A percentile compares a stretch with the other conserved stretches of the same genome.
phyloP scores from a whole-genome alignment of 306 rosid species.

The Elaeagnus macrophylla region DNA sequence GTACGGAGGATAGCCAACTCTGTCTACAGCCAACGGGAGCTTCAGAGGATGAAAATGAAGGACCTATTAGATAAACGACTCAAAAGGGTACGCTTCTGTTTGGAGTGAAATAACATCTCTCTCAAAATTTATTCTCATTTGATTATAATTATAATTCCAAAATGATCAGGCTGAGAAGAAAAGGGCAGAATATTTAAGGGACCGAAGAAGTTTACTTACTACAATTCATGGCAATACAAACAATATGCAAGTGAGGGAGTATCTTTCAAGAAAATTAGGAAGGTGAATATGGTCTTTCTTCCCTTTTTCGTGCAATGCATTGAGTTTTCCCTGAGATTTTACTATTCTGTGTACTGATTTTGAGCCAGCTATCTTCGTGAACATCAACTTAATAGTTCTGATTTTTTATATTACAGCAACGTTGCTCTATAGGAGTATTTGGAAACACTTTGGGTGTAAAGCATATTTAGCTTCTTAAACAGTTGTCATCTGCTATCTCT shows the following conservation, averaged over 20 bases:
- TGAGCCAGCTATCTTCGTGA: too few relatives aligned
- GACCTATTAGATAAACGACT: constrained; percentile 69
- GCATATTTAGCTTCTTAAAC: neutral
- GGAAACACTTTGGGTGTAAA: too few relatives aligned
- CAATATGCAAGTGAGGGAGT: constrained; percentile 49
- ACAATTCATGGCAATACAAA: constrained; percentile 31
- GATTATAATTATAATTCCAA: constrained; percentile 7
- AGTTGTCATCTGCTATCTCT: neutral
- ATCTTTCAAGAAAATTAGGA: constrained; percentile 51
- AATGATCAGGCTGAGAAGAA: constrained; percentile 57
- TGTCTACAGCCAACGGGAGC: constrained; percentile 67
- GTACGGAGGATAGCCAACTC: constrained; percentile 56
- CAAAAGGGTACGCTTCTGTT: constrained; percentile 48
- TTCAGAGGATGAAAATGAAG: constrained; percentile 59
- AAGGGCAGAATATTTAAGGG: constrained; percentile 73
- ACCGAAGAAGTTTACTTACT: constrained; percentile 45
- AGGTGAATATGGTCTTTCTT: constrained; percentile 32
- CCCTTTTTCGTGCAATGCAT: neutral
- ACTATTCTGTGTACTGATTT: too few relatives aligned
- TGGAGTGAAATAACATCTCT: constrained; percentile 6
- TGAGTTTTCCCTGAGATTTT: neutral
- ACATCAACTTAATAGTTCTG: too few relatives aligned
- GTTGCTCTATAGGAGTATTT: too few relatives aligned
- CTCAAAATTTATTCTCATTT: constrained; percentile 2
- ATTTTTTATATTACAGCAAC: too few relatives aligned